phyloP scores from a whole-genome alignment of 192 early-diverging fungal genomes.

The Backusella parvicylindrica region DNA sequence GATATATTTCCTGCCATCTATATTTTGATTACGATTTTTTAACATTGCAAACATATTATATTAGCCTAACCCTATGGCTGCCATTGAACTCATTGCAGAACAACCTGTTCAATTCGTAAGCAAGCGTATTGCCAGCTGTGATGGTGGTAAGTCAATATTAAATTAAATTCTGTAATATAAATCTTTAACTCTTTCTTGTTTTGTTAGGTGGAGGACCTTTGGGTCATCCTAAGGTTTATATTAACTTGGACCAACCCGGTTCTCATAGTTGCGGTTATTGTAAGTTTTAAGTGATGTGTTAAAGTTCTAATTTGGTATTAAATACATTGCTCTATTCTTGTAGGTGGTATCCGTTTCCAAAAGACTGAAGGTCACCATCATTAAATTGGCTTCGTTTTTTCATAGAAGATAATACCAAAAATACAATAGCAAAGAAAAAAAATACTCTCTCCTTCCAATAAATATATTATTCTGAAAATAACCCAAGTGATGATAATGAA shows the following conservation, averaged over 20 bases:
- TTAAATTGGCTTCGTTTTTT: not conserved
- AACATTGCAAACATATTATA: not conserved
- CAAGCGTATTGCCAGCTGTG: slow-evolving; percentile 72
- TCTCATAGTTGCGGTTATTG: slow-evolving; percentile 79
- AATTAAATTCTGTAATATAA: not conserved
- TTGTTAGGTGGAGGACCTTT: slow-evolving; percentile 75
- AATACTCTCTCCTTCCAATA: not conserved
- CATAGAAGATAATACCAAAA: not conserved
- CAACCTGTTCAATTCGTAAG: slow-evolving; percentile 81
- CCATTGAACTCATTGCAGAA: slow-evolving; percentile 87
- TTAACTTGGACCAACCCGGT: slow-evolving; percentile 77
- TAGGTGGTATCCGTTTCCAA: slow-evolving; percentile 27
- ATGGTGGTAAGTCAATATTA: slow-evolving; percentile 64
- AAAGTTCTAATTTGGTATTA: not conserved
- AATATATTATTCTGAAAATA: not conserved
- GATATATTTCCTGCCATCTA: not conserved
- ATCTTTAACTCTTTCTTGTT: slow-evolving; percentile 1
- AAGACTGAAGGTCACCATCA: slow-evolving; percentile 21
- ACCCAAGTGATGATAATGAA: not conserved
- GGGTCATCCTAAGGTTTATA: slow-evolving; percentile 93
- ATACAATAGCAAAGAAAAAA: not conserved
- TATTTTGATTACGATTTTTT: not conserved
- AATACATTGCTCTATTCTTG: not conserved
- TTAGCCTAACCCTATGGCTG: slow-evolving; percentile 85
- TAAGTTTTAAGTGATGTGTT: slow-evolving; percentile 39